Evolutionary conservation across 352 stramenopile genomes (phyloP), one percentile per base, ranked within the genome.

Genomic region (Phytophthora hibernalis): DNA sequence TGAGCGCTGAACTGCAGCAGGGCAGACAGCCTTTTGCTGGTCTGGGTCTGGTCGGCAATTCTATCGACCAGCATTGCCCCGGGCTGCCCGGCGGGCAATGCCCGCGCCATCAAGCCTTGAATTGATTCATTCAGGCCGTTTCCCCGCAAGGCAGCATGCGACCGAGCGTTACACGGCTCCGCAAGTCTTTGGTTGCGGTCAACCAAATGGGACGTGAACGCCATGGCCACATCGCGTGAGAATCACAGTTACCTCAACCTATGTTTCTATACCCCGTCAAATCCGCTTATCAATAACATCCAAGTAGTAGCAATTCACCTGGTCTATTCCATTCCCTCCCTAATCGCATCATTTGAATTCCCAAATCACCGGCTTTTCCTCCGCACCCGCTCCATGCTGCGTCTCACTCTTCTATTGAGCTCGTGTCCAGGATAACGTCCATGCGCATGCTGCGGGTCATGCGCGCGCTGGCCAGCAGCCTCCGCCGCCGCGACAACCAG

Each of bases 371-470:
- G 55, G 5, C 65, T 65, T 65, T 74, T 65, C 53, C 54, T n/a
- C 53, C 52, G 11, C 61, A 45, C 31, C 54, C 61, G 61, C 54
- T 42, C 49, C 28, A 43, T 28, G 51, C 51, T 63, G 47, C 54
- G 28, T 56, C 52, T 64, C 59, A 73, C 45, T 73, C 60, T 73
- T 35, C 45, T 33, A 61, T 47, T 65, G 38, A 54, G 22, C 52
- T 59, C 48, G 30, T 26, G 12, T 16, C 20, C n/a, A 38, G 20
- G 37, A 35, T 30, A 48, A 43, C 50, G 15, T 22, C 38, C 37
- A 75, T 72, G 61, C 66, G 61, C 21, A 52, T 78, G 53, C 38
- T 78, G 37, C 55, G 68, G 37, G 65, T 47, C 28, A 57, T 78
- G 28, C 49, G 61, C 21, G 66, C 42, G 22, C 61, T 78, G 35